These are phyloP conservation scores for Paramecium pentaurelia DNA, from an alignment of 73 alveolate species.

Conservation along the genomic window DNA sequence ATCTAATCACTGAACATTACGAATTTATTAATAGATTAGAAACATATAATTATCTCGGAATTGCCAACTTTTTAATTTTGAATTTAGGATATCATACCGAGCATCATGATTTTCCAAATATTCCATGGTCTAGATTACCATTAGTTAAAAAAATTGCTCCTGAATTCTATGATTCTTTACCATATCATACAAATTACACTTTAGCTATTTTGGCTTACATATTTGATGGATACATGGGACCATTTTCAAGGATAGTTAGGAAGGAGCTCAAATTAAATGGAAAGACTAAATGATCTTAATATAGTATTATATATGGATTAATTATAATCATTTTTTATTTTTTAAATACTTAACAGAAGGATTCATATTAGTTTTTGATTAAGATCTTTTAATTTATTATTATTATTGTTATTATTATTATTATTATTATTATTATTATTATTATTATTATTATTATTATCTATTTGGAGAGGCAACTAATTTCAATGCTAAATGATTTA, in stretches of 20 bases:
- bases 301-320: neutral
- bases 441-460: neutral
- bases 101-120: constrained; percentile 75
- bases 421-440: neutral
- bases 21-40: constrained; percentile 64
- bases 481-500: neutral
- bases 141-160: constrained; percentile 69
- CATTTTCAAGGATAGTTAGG: constrained; percentile 51
- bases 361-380: neutral
- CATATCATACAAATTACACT: constrained; percentile 60
- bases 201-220: constrained; percentile 59
- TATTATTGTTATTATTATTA: too few relatives aligned
- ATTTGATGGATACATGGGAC: constrained; percentile 62
- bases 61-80: constrained; percentile 52
- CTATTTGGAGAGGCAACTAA: constrained; percentile 10
- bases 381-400: neutral
- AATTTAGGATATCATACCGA: constrained; percentile 77
- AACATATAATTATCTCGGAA: constrained; percentile 72
- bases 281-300: neutral
- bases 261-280: neutral
- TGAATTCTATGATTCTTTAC: constrained; percentile 69
- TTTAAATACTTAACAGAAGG: constrained; percentile 6
- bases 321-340: neutral
- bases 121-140: constrained; percentile 71
- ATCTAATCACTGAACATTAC: constrained; percentile 76